phyloP scores from a whole-genome alignment of 192 early-diverging fungal species.

The Podochytrium sp. region DNA sequence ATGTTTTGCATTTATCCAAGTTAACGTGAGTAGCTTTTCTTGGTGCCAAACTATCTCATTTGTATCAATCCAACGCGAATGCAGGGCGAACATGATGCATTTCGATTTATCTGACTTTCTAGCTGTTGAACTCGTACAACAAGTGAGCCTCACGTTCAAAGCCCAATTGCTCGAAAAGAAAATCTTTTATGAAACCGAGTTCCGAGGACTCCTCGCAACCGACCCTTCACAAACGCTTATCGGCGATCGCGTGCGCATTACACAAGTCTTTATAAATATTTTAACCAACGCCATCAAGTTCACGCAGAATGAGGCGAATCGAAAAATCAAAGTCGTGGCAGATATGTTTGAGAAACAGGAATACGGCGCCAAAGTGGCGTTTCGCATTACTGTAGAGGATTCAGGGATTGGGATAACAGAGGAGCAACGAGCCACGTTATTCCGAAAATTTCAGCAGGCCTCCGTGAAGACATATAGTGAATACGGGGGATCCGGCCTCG shows the following conservation, averaged over 20 bases:
- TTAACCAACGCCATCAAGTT: slow-evolving; percentile 63
- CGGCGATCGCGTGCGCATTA: slow-evolving; percentile 52
- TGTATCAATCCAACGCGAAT: too few species aligned
- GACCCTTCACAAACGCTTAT: slow-evolving; percentile 46
- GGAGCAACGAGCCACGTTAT: slow-evolving; percentile 45
- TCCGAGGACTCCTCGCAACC: slow-evolving; percentile 43
- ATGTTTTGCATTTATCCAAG: slow-evolving; percentile 38
- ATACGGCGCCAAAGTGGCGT: slow-evolving; percentile 10
- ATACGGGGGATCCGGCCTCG: slow-evolving; percentile 51
- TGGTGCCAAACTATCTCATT: too few species aligned
- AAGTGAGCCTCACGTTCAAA: slow-evolving; percentile 30
- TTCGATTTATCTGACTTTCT: slow-evolving; percentile 23
- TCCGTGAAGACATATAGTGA: background rate
- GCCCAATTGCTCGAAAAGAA: slow-evolving; percentile 27
- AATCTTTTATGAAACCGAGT: slow-evolving; percentile 36
- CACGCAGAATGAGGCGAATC: slow-evolving; percentile 41
- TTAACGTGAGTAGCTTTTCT: slow-evolving; percentile 36
- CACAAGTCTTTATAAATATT: slow-evolving; percentile 55
- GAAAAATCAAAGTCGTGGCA: background rate
- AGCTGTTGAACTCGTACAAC: slow-evolving; percentile 26
- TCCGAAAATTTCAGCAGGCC: slow-evolving; percentile 29
- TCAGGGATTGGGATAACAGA: slow-evolving; percentile 57
- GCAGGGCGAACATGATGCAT: slow-evolving; percentile 36
- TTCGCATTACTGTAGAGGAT: slow-evolving; percentile 36
- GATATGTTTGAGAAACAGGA: background rate